These are phyloP conservation scores for Sarocladiaceae sp. DNA, from an alignment of 2,329 filamentous ascomycete genomes.

Conservation along the genomic window DNA sequence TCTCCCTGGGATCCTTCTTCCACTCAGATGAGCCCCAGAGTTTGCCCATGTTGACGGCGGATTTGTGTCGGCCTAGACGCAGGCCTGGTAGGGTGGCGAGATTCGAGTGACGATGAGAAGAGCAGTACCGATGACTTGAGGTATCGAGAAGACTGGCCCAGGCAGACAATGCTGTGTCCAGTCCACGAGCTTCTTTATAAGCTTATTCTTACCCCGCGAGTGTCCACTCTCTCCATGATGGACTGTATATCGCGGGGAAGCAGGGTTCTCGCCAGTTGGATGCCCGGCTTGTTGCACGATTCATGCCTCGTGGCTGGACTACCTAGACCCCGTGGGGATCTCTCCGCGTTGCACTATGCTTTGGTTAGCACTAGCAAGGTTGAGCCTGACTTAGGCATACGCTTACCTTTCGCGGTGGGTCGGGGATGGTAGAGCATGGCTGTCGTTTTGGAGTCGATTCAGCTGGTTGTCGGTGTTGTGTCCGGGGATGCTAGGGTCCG, in stretches of 20 bases:
- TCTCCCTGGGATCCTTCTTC: slow-evolving; percentile 27
- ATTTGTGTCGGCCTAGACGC: background rate
- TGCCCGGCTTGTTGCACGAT: background rate
- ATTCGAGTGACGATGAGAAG: background rate
- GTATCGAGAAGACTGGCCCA: too few relatives aligned
- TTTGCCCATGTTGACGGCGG: background rate
- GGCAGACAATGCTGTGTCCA: too few relatives aligned
- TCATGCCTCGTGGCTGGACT: background rate
- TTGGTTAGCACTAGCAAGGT: background rate
- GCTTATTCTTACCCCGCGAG: slow-evolving; percentile 5
- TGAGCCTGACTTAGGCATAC: too few relatives aligned
- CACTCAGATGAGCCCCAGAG: slow-evolving; percentile 30
- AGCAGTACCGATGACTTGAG: background rate
- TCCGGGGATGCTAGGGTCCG: background rate
- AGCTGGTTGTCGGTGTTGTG: background rate
- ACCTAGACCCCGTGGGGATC: slow-evolving; percentile 1
- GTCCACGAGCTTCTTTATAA: slow-evolving; percentile 2
- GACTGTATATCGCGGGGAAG: background rate
- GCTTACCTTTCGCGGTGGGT: too few relatives aligned
- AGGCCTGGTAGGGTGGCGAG: background rate
- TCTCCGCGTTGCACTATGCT: background rate
- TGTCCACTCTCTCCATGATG: background rate
- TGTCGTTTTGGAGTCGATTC: too few relatives aligned
- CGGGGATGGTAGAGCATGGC: too few relatives aligned
- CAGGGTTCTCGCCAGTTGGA: background rate